Percentiles rank a stretch among this genome's conserved stretches.
Conservation (phyloP, 352 stramenopile species). For the Aphanomyces astaci region DNA sequence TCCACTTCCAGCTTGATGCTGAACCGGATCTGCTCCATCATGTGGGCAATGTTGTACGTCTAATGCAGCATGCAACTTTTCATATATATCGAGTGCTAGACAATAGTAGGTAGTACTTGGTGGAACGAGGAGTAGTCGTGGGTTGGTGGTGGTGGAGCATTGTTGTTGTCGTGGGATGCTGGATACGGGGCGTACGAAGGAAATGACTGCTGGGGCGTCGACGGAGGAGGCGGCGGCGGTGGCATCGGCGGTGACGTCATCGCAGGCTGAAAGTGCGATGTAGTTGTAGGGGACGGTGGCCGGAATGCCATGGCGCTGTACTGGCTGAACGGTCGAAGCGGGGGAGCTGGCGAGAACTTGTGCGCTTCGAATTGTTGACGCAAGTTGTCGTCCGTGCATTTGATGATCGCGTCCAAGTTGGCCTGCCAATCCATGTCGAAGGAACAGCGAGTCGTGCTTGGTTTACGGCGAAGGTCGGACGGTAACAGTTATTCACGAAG, state of each 20-base stretch:
- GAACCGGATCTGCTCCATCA: slow-evolving; percentile 78
- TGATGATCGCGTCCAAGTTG: slow-evolving; percentile 74
- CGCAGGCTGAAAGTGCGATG: neutral
- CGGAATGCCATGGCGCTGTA: neutral
- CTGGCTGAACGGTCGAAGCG: neutral
- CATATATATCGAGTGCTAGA: too few species aligned
- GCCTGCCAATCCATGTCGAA: slow-evolving; percentile 56
- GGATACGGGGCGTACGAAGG: neutral
- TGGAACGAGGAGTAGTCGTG: neutral
- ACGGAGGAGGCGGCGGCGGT: neutral
- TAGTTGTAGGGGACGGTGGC: neutral
- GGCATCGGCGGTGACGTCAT: neutral
- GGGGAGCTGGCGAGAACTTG: neutral
- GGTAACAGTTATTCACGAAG: too few species aligned
- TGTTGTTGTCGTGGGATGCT: neutral
- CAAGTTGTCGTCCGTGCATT: slow-evolving; percentile 69
- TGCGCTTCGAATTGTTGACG: slow-evolving; percentile 68
- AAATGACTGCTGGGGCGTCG: neutral
- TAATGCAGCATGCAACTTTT: neutral
- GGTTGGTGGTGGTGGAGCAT: neutral
- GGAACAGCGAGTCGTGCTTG: neutral
- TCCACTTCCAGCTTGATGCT: slow-evolving; percentile 81
- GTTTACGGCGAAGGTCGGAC: neutral
- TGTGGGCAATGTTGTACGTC: slow-evolving; percentile 68
- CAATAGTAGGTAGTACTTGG: too few species aligned